Base-by-base conservation (phyloP, 805 yeast species). In the Pichia phayaonensis region DNA sequence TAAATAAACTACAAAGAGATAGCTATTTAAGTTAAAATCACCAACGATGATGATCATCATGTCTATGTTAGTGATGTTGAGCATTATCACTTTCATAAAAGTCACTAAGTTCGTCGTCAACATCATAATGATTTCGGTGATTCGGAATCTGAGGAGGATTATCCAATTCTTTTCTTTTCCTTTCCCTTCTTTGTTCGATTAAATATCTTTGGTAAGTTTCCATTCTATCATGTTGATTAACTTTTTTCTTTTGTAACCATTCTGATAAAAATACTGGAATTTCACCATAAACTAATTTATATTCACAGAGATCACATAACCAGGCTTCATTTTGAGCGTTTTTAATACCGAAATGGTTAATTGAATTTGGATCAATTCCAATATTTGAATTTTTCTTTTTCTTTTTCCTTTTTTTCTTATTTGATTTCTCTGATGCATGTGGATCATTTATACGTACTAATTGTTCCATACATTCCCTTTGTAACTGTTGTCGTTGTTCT, bases 261-360 rank as follows among this genome's bases (percentile, higher is more conserved):
- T 70, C 68, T 56, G 74, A 70, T 62, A 74, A 61, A 52, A 71
- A 72, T 23, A 62, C 53, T 0, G 81, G 81, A 50, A 71, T 69
- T 29, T 59, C 59, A 1, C 81, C 81, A 57, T 65, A 76, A 5
- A 76, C 68, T 11, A 67, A 66, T 56, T 76, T 78, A 59, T 73
- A 76, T 54, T 76, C 77, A 62, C 81, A 76, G 43, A 76, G 68
- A 45, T 74, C 65, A 59, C 81, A 76, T 2, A 55, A 46, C 64
- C 65, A 64, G 11, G 12, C 20, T 31, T 29, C 40, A 38, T 46
- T 47, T 8, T 42, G 20, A 16, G 43, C 40, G n/a, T 47, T 42
- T 16, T 47, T 47, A 6, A 16, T 15, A 39, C 48, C 48, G 8
- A 45, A 24, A 39, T 39, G 48, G 20, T 45, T 45, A 15, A 45